Evolutionary conservation across 1,284 basidiomycete species (phyloP), one percentile per base, ranked within the genome.

Genomic region (Moniliella sp.): DNA sequence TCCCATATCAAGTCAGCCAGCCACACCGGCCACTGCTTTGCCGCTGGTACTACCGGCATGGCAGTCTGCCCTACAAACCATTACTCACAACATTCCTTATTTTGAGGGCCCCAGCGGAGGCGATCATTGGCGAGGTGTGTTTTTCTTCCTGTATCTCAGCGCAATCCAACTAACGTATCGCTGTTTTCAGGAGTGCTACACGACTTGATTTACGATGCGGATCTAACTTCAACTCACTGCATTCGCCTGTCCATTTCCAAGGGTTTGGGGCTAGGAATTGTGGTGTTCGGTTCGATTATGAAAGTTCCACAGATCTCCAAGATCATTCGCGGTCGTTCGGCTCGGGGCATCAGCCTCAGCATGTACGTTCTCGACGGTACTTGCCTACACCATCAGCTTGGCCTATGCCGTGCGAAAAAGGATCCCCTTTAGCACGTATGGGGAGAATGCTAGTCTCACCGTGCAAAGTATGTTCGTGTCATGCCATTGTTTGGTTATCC

Each of bases 351-450:
- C 25, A 82, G 62, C 62, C 76, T 44, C 29, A 55, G 42, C 37
- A 64, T 54, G 57, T 52, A 63, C 37, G 40, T 53, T 31, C 31
- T 57, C 40, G 83, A 88, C n/a, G 56, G 83, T 81, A 0, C 64
- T 78, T 10, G 70, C 79, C 0, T 88, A 86, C 52, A 76, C 75
- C 25, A 81, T 91, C 53, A 80, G 74, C 0, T 69, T 81, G 25
- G 62, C 55, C 23, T 94, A 93, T 63, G 76, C 81, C 3, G 73
- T 73, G 41, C 69, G 81, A 23, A 76, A 78, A 53, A 61, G 66
- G 14, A 84, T 84, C 59, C 82, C 86, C 0, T 86, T 91, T 67
- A 82, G 78, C 21, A 91, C 86, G 1, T 94, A 91, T 45, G 86
- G 86, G 17, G 52, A 58, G 34, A 58, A 58, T 29, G 41, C 48